Conservation (phyloP, 129 eudicot species). For the Heracleum sosnowskyi region DNA sequence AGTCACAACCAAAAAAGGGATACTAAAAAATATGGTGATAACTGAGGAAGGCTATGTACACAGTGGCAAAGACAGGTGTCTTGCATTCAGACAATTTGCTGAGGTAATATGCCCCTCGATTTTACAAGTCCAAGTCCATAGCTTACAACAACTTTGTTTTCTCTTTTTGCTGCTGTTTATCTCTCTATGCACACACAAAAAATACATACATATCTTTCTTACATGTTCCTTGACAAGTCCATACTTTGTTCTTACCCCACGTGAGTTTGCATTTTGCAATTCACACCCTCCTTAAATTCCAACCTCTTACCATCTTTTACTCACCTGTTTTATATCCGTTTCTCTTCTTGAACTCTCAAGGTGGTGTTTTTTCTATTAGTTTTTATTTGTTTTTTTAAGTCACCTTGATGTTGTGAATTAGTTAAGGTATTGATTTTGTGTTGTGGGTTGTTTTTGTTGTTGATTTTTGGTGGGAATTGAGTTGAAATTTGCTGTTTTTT, state of each 20-base stretch:
- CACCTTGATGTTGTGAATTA: neutral
- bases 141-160: neutral
- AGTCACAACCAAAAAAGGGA: neutral
- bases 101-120: constrained; percentile 20
- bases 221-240: neutral
- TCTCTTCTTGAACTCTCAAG: neutral
- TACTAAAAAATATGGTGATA: neutral
- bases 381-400: neutral
- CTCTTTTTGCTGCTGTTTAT: neutral
- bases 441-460: constrained; percentile 1
- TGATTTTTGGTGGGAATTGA: neutral
- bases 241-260: constrained; percentile 2
- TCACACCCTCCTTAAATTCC: neutral
- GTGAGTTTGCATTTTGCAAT: neutral
- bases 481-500: neutral
- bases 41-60: neutral
- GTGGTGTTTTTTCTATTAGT: neutral
- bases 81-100: constrained; percentile 13
- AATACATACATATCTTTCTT: neutral
- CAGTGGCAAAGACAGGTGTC: neutral
- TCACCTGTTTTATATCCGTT: neutral
- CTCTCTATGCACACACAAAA: neutral
- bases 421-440: neutral
- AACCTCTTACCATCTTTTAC: neutral
- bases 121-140: neutral